Evolutionary conservation across 2,329 filamentous ascomycete species (phyloP).

Genomic region (Dothistroma pini): DNA sequence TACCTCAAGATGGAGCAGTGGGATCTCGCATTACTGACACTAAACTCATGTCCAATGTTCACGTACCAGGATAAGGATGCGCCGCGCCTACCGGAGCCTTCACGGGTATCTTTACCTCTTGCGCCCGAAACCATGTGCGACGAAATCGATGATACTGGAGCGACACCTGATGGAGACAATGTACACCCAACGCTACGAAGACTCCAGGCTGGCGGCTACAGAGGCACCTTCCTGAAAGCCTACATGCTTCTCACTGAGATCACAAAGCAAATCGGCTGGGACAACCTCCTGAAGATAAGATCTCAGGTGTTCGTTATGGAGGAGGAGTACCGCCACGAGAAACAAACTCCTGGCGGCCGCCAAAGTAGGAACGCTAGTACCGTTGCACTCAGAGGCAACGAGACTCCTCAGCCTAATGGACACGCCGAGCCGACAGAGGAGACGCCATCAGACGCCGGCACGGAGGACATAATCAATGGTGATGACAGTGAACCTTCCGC

Average conservation of each 20-base stretch:
- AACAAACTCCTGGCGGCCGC: constrained; percentile 51
- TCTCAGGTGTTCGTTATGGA: constrained; percentile 99
- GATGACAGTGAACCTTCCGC: constrained; percentile 29
- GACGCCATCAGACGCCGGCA: constrained; percentile 34
- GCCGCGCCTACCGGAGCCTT: constrained; percentile 88
- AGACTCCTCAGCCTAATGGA: constrained; percentile 49
- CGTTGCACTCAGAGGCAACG: constrained; percentile 69
- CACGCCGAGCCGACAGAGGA: constrained; percentile 39
- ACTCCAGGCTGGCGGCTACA: constrained; percentile 82
- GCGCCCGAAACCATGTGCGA: constrained; percentile 86
- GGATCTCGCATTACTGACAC: constrained; percentile 89
- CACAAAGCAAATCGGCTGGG: constrained; percentile 96
- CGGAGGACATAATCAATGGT: constrained; percentile 30
- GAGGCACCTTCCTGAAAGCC: constrained; percentile 91
- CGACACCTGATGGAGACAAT: constrained; percentile 72
- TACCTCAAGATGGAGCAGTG: constrained; percentile 94
- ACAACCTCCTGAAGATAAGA: constrained; percentile 87
- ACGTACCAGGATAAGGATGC: constrained; percentile 99
- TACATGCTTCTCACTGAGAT: constrained; percentile 94
- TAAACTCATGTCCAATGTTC: constrained; percentile 99
- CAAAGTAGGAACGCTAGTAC: constrained; percentile 72
- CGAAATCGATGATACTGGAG: constrained; percentile 88
- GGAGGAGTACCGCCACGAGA: constrained; percentile 92
- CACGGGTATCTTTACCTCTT: constrained; percentile 80
- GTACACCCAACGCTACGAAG: constrained; percentile 84